Conservation (phyloP, 352 stramenopile species). For the Phytophthora pisi region DNA sequence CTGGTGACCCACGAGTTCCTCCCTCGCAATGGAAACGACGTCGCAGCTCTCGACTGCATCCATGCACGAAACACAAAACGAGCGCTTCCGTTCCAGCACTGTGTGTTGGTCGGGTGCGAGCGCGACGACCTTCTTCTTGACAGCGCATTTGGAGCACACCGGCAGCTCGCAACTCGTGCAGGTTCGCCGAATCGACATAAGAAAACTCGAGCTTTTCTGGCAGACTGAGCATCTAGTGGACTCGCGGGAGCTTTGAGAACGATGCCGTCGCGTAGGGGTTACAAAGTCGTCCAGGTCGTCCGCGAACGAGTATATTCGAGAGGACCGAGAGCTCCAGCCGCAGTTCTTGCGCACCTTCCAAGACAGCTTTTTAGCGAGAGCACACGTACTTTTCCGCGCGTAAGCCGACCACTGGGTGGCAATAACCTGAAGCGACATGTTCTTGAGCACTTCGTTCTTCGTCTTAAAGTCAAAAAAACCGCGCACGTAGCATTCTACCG, state of each 20-base stretch:
- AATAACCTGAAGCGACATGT: slow-evolving; percentile 39
- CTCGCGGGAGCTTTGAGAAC: slow-evolving; percentile 5
- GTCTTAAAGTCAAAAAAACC: slow-evolving; percentile 46
- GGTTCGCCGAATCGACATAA: slow-evolving; percentile 29
- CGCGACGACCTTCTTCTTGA: slow-evolving; percentile 43
- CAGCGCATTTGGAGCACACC: slow-evolving; percentile 44
- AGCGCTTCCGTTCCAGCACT: slow-evolving; percentile 38
- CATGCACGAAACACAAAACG: slow-evolving; percentile 42
- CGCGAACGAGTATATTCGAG: slow-evolving; percentile 40
- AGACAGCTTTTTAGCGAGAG: slow-evolving; percentile 44
- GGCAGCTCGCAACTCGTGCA: slow-evolving; percentile 40
- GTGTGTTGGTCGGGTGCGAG: slow-evolving; percentile 43
- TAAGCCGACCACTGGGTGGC: slow-evolving; percentile 40
- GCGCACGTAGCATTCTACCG: slow-evolving; percentile 56
- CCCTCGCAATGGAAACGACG: slow-evolving; percentile 36
- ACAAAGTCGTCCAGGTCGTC: slow-evolving; percentile 38
- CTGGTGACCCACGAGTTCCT: slow-evolving; percentile 34
- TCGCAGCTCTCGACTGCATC: slow-evolving; percentile 30
- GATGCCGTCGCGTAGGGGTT: slow-evolving; percentile 12
- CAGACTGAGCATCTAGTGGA: slow-evolving; percentile 28
- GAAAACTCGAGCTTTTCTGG: slow-evolving; percentile 30
- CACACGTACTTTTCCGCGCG: slow-evolving; percentile 38
- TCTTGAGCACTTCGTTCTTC: slow-evolving; percentile 37
- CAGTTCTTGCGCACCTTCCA: slow-evolving; percentile 41
- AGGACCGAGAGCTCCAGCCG: slow-evolving; percentile 32